Evolutionary conservation across 2,329 filamentous ascomycete genomes (phyloP).

Genomic region (Ascomycota sp.): DNA sequence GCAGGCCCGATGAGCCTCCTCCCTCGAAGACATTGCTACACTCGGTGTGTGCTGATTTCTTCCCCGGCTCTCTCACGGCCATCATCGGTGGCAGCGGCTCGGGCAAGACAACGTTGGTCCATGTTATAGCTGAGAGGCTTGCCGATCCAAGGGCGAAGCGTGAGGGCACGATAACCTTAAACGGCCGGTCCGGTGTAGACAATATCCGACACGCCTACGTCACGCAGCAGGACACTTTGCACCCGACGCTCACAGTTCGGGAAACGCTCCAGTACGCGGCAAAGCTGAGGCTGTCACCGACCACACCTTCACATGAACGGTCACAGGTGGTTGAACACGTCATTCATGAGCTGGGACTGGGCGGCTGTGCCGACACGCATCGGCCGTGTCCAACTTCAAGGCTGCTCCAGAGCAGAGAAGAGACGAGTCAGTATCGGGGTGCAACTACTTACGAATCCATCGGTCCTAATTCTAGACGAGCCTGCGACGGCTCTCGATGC

Average conservation of each 20-base stretch:
- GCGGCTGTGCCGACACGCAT: conserved; percentile 60
- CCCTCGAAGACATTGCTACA: conserved; percentile 34
- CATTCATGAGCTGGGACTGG: conserved; percentile 53
- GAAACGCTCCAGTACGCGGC: conserved; percentile 59
- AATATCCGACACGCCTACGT: conserved; percentile 46
- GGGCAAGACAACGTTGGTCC: conserved; percentile 53
- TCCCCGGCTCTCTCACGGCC: conserved; percentile 47
- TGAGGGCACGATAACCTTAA: conserved; percentile 39
- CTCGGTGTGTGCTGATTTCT: conserved; percentile 41
- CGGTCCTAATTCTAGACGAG: conserved; percentile 58
- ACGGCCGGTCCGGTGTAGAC: conserved; percentile 30
- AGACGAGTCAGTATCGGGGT: conserved; percentile 58
- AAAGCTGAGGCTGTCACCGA: conserved; percentile 45
- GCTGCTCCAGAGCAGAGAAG: conserved; percentile 65
- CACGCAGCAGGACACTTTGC: conserved; percentile 55
- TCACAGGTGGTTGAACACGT: conserved; percentile 51
- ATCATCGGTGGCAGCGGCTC: conserved; percentile 58
- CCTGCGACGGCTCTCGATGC: conserved; percentile 63
- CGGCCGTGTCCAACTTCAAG: conserved; percentile 49
- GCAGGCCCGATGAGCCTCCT: conserved; percentile 13
- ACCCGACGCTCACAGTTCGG: conserved; percentile 53
- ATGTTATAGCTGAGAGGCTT: conserved; percentile 50
- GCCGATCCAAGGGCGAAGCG: conserved; percentile 29
- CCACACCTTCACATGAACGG: conserved; percentile 37
- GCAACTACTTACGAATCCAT: conserved; percentile 60